Evolutionary conservation across 805 yeast species (phyloP).

Genomic region (Myxozyma melibiosi): DNA sequence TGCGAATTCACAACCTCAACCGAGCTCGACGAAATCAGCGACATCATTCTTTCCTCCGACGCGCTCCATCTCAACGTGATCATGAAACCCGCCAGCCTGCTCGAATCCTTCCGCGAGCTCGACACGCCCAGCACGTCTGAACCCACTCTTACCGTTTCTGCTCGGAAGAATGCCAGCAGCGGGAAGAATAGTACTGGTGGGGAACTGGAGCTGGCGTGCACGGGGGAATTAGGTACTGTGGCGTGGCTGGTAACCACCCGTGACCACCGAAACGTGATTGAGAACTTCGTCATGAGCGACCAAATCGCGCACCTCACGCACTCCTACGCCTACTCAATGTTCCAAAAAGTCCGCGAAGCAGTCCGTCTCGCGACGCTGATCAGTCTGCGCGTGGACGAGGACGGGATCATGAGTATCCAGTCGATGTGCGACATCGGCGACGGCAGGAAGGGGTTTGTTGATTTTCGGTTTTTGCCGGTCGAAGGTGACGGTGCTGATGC

Average conservation of each 20-base stretch:
- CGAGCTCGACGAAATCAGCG: constrained; percentile 12
- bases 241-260: constrained; percentile 15
- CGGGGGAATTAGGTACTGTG: constrained; percentile 26
- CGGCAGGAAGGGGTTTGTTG: constrained; percentile 32
- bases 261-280: constrained; percentile 19
- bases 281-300: constrained; percentile 9
- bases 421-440: constrained; percentile 36
- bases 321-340: constrained; percentile 10
- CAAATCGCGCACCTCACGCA: background rate
- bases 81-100: constrained; percentile 20
- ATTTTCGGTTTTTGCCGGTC: constrained; percentile 34
- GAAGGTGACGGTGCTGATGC: constrained; percentile 9
- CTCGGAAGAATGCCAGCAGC: background rate
- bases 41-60: constrained; percentile 23
- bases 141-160: constrained; percentile 4
- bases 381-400: constrained; percentile 27
- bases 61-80: constrained; percentile 14
- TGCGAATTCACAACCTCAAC: constrained; percentile 35
- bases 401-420: constrained; percentile 35
- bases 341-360: constrained; percentile 31
- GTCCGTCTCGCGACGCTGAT: constrained; percentile 32
- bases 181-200: background rate
- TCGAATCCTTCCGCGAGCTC: constrained; percentile 29
- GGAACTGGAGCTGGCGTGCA: constrained; percentile 2
- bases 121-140: constrained; percentile 26